A percentile compares a stretch with the other conserved stretches of the same genome.
Evolutionary conservation across 768 basidiomycete species (phyloP).

Genomic region (Termitomyces sp.): DNA sequence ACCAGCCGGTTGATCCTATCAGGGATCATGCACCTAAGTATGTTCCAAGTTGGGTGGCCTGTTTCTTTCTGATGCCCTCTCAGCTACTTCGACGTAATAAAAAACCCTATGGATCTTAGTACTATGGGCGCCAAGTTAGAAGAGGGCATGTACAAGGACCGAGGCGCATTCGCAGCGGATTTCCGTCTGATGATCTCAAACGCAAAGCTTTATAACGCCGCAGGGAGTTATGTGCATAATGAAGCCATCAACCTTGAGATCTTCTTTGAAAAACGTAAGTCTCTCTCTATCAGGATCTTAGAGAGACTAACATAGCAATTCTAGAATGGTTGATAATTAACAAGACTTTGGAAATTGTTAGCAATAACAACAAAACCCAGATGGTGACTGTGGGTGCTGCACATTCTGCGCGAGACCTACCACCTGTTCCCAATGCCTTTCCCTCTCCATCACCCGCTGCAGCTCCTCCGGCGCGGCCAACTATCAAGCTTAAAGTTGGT

Average conservation of each 20-base stretch:
- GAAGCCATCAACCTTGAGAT: constrained; percentile 71
- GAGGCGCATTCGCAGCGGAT: constrained; percentile 80
- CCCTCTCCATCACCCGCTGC: constrained; percentile 18
- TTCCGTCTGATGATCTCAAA: constrained; percentile 86
- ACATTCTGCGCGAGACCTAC: constrained; percentile 27
- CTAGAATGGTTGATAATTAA: constrained; percentile 85
- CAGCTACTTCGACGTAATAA: constrained; percentile 89
- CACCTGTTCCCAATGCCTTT: constrained; percentile 36
- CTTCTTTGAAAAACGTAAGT: constrained; percentile 82
- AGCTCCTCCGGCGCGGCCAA: constrained; percentile 39
- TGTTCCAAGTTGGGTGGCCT: constrained; percentile 16
- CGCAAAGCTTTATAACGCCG: constrained; percentile 78
- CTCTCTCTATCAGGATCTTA: not conserved
- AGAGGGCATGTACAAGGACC: constrained; percentile 79
- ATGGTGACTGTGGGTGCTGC: constrained; percentile 15
- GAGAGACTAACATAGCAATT: not conserved
- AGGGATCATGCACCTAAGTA: constrained; percentile 87
- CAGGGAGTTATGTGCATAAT: constrained; percentile 65
- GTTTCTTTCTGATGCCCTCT: constrained; percentile 9
- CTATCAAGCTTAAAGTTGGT: constrained; percentile 65
- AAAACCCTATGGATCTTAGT: constrained; percentile 91
- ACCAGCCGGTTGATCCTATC: constrained; percentile 93
- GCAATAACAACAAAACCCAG: constrained; percentile 24
- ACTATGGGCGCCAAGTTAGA: constrained; percentile 85
- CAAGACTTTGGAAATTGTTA: constrained; percentile 68